Conservation (phyloP, 768 basidiomycete genomes). For the Kwoniella sp. region DNA sequence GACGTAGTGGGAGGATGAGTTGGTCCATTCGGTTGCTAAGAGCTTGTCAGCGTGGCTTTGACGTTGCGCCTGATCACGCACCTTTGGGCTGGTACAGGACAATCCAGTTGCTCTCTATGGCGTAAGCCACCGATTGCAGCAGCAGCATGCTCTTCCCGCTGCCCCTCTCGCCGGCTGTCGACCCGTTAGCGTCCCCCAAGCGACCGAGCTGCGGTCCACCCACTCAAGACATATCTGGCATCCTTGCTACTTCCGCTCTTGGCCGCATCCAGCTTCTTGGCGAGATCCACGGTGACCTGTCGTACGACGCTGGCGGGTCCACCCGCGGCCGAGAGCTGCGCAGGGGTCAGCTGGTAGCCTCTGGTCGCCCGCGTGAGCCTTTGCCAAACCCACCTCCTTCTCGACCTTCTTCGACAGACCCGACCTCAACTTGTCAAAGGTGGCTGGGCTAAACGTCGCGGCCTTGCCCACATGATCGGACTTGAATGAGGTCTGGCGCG, state of each 20-base stretch:
- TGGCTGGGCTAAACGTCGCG: conserved; percentile 20
- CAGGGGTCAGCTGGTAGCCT: conserved; percentile 54
- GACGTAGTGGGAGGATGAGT: conserved; percentile 66
- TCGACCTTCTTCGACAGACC: conserved; percentile 68
- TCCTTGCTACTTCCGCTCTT: conserved; percentile 53
- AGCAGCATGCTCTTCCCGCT: conserved; percentile 76
- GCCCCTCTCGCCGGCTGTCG: conserved; percentile 66
- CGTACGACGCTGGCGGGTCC: conserved; percentile 68
- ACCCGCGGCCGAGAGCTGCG: conserved; percentile 57
- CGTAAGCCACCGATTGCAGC: conserved; percentile 71
- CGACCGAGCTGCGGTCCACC: conserved; percentile 41
- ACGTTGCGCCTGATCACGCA: conserved; percentile 44
- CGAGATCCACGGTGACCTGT: conserved; percentile 59
- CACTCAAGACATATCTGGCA: conserved; percentile 64
- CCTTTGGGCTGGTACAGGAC: conserved; percentile 80
- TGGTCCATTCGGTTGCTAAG: conserved; percentile 61
- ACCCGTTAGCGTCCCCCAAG: conserved; percentile 9
- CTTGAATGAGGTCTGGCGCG: too few species aligned
- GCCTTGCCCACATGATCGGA: conserved; percentile 36
- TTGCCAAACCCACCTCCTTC: conserved; percentile 60
- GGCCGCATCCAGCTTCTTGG: conserved; percentile 58
- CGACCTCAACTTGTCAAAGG: conserved; percentile 55
- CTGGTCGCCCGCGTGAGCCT: background rate
- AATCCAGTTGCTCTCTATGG: conserved; percentile 64
- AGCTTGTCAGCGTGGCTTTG: background rate